Evolutionary conservation across 1,284 basidiomycete genomes (phyloP).

Genomic region (Austropuccinia psidii): DNA sequence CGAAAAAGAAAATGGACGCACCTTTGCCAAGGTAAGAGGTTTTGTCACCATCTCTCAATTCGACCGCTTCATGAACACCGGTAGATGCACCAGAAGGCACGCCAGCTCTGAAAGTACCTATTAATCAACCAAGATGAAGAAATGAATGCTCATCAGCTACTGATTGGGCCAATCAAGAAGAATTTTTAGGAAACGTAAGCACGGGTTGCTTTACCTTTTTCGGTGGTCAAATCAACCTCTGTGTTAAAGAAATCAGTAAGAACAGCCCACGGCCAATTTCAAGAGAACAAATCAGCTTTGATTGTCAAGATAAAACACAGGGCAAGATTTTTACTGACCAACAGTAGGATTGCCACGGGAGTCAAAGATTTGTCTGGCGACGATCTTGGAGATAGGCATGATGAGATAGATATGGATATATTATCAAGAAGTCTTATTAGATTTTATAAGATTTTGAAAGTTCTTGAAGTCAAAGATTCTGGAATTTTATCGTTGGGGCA

Average conservation of each 20-base stretch:
- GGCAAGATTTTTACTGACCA: conserved; percentile 11
- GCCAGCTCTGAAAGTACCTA: conserved; percentile 86
- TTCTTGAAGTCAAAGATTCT: too few relatives aligned
- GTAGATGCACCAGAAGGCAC: conserved; percentile 98
- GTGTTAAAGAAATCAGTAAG: not conserved
- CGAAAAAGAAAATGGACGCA: conserved; percentile 46
- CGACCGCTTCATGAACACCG: conserved; percentile 95
- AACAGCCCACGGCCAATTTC: conserved; percentile 40
- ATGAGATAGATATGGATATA: not conserved
- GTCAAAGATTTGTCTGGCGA: conserved; percentile 72
- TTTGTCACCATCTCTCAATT: conserved; percentile 96
- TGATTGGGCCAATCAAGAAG: not conserved
- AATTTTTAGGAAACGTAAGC: conserved; percentile 38
- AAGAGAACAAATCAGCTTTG: not conserved
- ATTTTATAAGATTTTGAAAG: too few relatives aligned
- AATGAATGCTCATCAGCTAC: not conserved
- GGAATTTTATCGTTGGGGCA: too few relatives aligned
- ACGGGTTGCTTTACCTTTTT: conserved; percentile 41
- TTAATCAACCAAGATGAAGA: not conserved
- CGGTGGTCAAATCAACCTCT: conserved; percentile 84
- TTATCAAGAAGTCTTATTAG: too few relatives aligned
- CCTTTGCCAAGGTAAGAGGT: conserved; percentile 90
- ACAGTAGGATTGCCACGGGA: conserved; percentile 60
- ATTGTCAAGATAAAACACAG: conserved; percentile 1
- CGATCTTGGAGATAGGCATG: conserved; percentile 40